Evolutionary conservation across 2,329 filamentous ascomycete species (phyloP), one percentile per base, ranked within the genome.

Genomic region (Neoscytalidium dimidiatum): DNA sequence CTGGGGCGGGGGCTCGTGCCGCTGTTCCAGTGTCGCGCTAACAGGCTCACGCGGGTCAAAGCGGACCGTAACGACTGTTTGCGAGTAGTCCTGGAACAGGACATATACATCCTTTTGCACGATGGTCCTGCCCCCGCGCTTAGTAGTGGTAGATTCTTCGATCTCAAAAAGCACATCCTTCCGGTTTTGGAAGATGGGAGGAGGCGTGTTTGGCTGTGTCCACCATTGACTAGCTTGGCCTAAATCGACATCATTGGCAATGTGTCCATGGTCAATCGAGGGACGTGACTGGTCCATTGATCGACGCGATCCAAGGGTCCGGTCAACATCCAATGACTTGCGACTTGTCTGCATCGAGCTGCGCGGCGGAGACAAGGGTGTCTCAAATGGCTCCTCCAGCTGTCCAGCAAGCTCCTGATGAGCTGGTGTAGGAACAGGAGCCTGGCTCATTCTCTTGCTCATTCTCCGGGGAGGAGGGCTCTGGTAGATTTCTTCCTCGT

Each of bases 41-140:
- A 86, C 82, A 3, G 90, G 85, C 73, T 96, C 88, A 62, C 88
- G 86, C 1, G 89, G 82, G 75, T 97, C 91, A 75, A 90, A 98
- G 58, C 85, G 88, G 19, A 89, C 91, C 0, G 90, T 92, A 72
- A 99, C 86, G 68, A 96, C 84, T 0, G 94, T 98, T 75, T 98
- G 95, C 19, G 94, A 97, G 77, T 99, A 99, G 79, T 99, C 95
- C 72, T 93, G 89, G 81, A 92, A 99, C 8, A 99, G 81, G n/a
- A 98, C 83, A 71, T 90, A 95, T 46, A 97, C 84, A 66, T 94
- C 88, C 69, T 94, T 94, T 6, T 90, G 91, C 21, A 96, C 82
- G 1, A 84, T 85, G 0, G 88, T 88, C 74, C 89, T 90, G 28
- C 91, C 88, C 29, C 90, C 89, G 14, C 89, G 86, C 68, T 89